These are phyloP conservation scores for Komagataella populi DNA, from an alignment of 805 yeast genomes.

Conservation along the genomic window DNA sequence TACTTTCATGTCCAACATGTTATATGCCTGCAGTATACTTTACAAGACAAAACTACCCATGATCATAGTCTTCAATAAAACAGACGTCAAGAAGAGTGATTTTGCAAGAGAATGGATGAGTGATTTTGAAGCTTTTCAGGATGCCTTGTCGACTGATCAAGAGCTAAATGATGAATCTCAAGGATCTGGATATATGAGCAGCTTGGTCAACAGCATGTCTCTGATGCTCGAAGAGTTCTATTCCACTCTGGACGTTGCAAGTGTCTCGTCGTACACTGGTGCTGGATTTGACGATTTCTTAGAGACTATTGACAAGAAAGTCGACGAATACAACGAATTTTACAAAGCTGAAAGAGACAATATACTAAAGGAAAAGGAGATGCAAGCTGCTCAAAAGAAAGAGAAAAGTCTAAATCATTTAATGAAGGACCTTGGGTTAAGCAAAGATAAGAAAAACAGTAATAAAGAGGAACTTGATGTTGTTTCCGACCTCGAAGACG, in stretches of 20 bases:
- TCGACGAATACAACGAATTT: conserved; percentile 71
- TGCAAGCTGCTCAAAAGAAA: conserved; percentile 43
- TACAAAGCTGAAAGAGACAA: conserved; percentile 82
- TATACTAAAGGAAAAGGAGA: conserved; percentile 62
- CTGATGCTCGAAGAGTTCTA: conserved; percentile 94
- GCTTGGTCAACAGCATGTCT: conserved; percentile 88
- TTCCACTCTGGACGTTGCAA: conserved; percentile 80
- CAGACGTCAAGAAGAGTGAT: conserved; percentile 73
- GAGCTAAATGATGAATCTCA: conserved; percentile 48
- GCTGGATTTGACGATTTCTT: conserved; percentile 87
- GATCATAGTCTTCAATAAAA: conserved; percentile 92
- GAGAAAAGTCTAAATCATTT: conserved; percentile 56
- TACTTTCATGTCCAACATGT: conserved; percentile 96
- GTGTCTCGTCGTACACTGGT: conserved; percentile 90
- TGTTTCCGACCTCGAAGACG: conserved; percentile 37
- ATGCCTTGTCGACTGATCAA: conserved; percentile 53
- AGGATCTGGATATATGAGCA: conserved; percentile 85
- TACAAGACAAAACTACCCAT: conserved; percentile 94
- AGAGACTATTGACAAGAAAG: conserved; percentile 73
- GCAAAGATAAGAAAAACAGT: conserved; percentile 9
- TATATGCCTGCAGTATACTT: conserved; percentile 92
- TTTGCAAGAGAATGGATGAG: conserved; percentile 97
- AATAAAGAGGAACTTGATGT: conserved; percentile 28
- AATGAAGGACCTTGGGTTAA: conserved; percentile 84
- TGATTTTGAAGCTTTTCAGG: conserved; percentile 87